A percentile compares a stretch with the other conserved stretches of the same genome.
These are phyloP conservation scores for Lyophyllum atratum DNA, from an alignment of 768 basidiomycete species.

Conservation along the genomic window DNA sequence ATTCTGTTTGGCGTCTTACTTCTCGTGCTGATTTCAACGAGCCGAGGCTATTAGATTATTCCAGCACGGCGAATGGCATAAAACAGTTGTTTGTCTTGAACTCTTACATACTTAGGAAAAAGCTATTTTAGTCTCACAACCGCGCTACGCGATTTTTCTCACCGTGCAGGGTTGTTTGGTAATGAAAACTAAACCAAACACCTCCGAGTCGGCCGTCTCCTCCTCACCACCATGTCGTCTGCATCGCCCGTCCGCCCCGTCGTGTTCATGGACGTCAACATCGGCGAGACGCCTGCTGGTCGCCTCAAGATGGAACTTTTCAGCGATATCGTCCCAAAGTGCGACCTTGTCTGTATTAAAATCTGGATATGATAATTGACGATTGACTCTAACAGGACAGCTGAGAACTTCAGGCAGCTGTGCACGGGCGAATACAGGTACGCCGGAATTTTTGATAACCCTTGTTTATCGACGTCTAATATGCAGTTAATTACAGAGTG, in stretches of 20 bases:
- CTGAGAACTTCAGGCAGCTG: conserved; percentile 96
- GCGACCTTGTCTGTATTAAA: conserved; percentile 20
- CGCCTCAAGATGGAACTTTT: conserved; percentile 97
- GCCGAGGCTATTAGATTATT: no score
- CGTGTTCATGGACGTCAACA: conserved; percentile 96
- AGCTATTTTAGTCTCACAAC: no score
- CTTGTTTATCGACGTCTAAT: conserved; percentile 8
- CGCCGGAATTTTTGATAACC: conserved; percentile 14
- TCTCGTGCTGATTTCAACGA: no score
- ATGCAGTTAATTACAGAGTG: conserved; percentile 45
- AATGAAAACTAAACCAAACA: no score
- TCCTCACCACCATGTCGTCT: conserved; percentile 9
- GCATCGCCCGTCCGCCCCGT: conserved; percentile 62
- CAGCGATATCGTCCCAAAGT: conserved; percentile 96
- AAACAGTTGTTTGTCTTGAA: no score
- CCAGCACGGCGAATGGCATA: no score
- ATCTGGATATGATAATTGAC: not conserved
- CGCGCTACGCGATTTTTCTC: no score
- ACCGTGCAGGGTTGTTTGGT: no score
- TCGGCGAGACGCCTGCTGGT: conserved; percentile 95
- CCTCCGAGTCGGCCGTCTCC: not conserved
- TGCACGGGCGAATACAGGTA: conserved; percentile 97
- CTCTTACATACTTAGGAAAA: no score
- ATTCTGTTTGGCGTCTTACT: no score
- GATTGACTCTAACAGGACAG: conserved; percentile 58